phyloP scores from a whole-genome alignment of 768 basidiomycete genomes.

The Mycena rosella region DNA sequence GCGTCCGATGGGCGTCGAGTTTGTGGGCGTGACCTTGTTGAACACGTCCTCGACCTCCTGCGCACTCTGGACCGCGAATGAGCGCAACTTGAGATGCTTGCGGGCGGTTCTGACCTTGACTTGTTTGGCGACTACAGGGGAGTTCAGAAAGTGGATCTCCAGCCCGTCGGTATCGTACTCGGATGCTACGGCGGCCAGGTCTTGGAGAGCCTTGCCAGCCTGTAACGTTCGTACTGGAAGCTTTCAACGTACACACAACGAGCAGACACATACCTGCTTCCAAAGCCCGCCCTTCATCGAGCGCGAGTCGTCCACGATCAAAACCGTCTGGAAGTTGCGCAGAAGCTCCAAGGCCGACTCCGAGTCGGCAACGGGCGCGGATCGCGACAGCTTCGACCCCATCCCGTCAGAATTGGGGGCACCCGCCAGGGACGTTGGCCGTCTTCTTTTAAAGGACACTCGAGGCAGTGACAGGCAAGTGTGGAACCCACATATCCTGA shows the following conservation, averaged over 20 bases:
- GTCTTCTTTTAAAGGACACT: neutral
- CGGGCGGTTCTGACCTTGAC: slow-evolving; percentile 46
- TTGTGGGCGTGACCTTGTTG: slow-evolving; percentile 29
- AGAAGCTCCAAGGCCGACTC: slow-evolving; percentile 33
- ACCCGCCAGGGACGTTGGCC: neutral
- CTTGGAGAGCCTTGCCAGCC: slow-evolving; percentile 57
- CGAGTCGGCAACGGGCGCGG: slow-evolving; percentile 17
- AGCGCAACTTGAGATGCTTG: slow-evolving; percentile 43
- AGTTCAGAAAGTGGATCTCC: slow-evolving; percentile 69
- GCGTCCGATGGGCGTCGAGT: slow-evolving; percentile 35
- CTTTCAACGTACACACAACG: no score
- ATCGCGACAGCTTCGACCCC: slow-evolving; percentile 29
- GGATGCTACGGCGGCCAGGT: slow-evolving; percentile 57
- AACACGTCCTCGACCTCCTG: slow-evolving; percentile 35
- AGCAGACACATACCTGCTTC: slow-evolving; percentile 54
- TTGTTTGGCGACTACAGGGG: slow-evolving; percentile 40
- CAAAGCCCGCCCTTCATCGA: slow-evolving; percentile 64
- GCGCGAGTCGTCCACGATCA: slow-evolving; percentile 68
- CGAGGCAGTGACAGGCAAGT: slow-evolving; percentile 14
- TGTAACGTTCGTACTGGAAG: slow-evolving; percentile 26
- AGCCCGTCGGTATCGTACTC: slow-evolving; percentile 66
- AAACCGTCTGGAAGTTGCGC: slow-evolving; percentile 60
- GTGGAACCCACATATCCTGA: slow-evolving; percentile 28
- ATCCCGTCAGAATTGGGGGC: slow-evolving; percentile 3
- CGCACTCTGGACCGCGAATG: slow-evolving; percentile 18